Evolutionary conservation across 192 early-diverging fungal species (phyloP).

Genomic region (Rhizophlyctis rosea): DNA sequence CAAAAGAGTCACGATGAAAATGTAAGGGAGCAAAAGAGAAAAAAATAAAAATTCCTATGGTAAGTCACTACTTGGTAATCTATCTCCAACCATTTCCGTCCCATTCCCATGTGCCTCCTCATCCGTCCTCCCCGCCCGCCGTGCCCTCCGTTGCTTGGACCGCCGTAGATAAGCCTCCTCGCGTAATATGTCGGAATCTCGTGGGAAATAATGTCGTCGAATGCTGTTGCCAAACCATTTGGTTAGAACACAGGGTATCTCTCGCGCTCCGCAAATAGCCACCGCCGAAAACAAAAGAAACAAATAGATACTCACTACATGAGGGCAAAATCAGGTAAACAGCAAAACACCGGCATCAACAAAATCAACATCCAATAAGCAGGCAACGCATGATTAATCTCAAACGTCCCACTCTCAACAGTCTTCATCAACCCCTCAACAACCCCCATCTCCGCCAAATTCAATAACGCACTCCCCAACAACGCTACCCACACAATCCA

Average conservation of each 20-base stretch:
- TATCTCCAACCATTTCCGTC: constrained; percentile 5
- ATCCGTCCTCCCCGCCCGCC: background rate
- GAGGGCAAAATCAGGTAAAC: constrained; percentile 20
- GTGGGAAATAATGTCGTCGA: constrained; percentile 17
- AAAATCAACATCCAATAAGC: constrained; percentile 32
- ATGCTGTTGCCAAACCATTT: constrained; percentile 8
- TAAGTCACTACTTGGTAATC: background rate
- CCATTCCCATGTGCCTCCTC: background rate
- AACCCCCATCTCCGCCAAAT: constrained; percentile 32
- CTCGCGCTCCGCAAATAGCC: background rate
- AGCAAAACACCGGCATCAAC: constrained; percentile 21
- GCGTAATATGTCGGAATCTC: constrained; percentile 31
- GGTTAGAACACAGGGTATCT: background rate
- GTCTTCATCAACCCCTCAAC: constrained; percentile 29
- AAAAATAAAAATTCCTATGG: background rate
- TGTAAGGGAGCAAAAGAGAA: background rate
- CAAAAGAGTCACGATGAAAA: no score
- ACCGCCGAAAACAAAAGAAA: background rate
- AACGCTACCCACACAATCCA: constrained; percentile 31
- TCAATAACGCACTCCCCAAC: constrained; percentile 20
- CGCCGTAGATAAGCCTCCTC: constrained; percentile 13
- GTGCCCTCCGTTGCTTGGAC: background rate
- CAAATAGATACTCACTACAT: constrained; percentile 12
- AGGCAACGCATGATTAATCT: constrained; percentile 29
- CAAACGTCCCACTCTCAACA: constrained; percentile 27